Conservation (phyloP, 768 basidiomycete genomes). For the Phylloporus sp. region DNA sequence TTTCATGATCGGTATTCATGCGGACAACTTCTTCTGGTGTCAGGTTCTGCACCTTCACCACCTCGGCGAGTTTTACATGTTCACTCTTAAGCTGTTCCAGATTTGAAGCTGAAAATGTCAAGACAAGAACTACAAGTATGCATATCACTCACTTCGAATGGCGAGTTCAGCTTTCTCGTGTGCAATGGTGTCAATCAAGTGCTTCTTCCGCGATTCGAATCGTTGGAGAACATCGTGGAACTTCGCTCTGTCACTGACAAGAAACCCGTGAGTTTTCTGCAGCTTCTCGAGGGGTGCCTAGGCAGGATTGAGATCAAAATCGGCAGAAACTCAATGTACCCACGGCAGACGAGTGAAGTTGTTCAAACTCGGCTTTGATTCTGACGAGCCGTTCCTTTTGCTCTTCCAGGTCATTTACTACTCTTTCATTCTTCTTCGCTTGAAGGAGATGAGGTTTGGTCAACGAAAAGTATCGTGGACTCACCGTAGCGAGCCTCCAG, state of each 20-base stretch:
- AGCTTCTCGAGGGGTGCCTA: conserved; percentile 63
- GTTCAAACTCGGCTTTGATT: conserved; percentile 49
- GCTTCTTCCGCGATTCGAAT: conserved; percentile 64
- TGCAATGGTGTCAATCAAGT: conserved; percentile 60
- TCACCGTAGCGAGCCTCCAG: conserved; percentile 76
- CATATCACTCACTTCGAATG: conserved; percentile 42
- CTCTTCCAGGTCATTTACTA: conserved; percentile 58
- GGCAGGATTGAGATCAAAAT: neutral
- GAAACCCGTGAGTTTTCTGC: conserved; percentile 54
- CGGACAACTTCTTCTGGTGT: conserved; percentile 85
- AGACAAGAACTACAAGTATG: neutral
- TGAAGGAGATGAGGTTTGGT: neutral
- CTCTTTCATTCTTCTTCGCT: conserved; percentile 72
- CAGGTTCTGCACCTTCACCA: conserved; percentile 84
- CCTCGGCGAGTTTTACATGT: conserved; percentile 52
- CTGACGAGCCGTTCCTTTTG: conserved; percentile 44
- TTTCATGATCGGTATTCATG: conserved; percentile 89
- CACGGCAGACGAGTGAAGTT: conserved; percentile 61
- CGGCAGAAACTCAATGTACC: conserved; percentile 2
- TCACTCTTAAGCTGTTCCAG: conserved; percentile 63
- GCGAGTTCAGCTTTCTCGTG: conserved; percentile 61
- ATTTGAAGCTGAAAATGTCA: conserved; percentile 43
- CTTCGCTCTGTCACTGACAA: conserved; percentile 72
- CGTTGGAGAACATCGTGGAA: conserved; percentile 70
- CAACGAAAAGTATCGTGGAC: conserved; percentile 12